Evolutionary conservation across 176 grass and related monocot species (phyloP).

Genomic region (Oryza coarctata): DNA sequence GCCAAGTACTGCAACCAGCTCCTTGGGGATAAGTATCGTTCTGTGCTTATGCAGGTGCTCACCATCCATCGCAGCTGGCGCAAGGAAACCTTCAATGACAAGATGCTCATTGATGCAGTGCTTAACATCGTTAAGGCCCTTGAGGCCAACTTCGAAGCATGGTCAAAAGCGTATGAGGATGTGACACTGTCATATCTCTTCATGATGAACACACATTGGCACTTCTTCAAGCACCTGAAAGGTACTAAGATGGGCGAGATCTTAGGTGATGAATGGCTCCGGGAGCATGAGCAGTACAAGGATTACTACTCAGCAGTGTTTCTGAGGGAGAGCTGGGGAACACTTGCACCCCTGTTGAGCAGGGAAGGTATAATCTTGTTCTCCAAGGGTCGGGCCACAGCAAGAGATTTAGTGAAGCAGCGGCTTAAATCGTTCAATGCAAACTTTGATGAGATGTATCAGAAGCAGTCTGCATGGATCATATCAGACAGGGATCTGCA

Average conservation of each 20-base stretch:
- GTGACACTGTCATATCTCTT: constrained; percentile 43
- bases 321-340: constrained; percentile 89
- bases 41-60: constrained; percentile 60
- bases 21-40: constrained; percentile 50
- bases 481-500: constrained; percentile 76
- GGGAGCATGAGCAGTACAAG: constrained; percentile 92
- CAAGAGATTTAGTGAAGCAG: constrained; percentile 88
- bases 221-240: constrained; percentile 83
- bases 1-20: constrained; percentile 77
- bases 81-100: constrained; percentile 56
- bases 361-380: constrained; percentile 91
- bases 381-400: constrained; percentile 80
- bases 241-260: constrained; percentile 69
- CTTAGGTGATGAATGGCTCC: constrained; percentile 60
- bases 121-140: constrained; percentile 55
- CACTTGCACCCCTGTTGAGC: constrained; percentile 70
- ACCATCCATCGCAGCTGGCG: constrained; percentile 83
- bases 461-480: constrained; percentile 81
- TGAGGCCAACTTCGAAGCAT: constrained; percentile 65
- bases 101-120: constrained; percentile 55
- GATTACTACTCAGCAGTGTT: constrained; percentile 63
- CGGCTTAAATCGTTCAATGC: constrained; percentile 84
- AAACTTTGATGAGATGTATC: constrained; percentile 77
- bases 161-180: constrained; percentile 69
- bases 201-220: constrained; percentile 77